Base-by-base conservation (phyloP, 441 rosid species). In the Metrosideros polymorpha region DNA sequence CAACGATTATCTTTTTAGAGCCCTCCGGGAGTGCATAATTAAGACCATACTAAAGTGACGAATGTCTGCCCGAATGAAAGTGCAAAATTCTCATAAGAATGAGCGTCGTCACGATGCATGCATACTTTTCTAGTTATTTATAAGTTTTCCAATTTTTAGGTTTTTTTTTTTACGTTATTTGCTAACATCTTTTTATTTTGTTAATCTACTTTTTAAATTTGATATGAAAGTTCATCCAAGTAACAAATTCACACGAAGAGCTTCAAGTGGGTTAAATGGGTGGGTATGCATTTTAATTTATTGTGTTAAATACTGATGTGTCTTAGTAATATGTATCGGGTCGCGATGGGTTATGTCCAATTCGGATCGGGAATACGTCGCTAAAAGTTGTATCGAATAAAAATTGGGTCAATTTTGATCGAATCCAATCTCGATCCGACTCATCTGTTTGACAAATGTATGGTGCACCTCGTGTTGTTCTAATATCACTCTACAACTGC, bases 261-360 rank as follows among this genome's bases (percentile, higher is more conserved):
- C 63, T 57, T n/a, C 6, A 57, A n/a, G 0, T 57, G 17, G 18
- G 4, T 0, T 57, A 57, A 13, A 13, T 57, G 8, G 63, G 18
- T 57, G 32, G 25, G 1, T 54, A 24, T 54, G 13, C 12, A 1
- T 45, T 45, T 45, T 45, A 12, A 45, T 45, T 45, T 45, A 45
- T 45, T 6, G 54, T 18, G 22, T 2, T 61, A 6, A 59, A 59
- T 29, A 59, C 30, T 0, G 2, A 59, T 59, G 18, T 29, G 19
- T 59, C 15, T 59, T 29, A 29, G 8, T 29, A 14, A 15, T 30
- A 17, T 4, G 12, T 2, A 30, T 63, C 30, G 24, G 10, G 39
- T 29, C 5, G 6, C 3, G 1, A 29, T 29, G 9, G 27, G 12
- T 53, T 53, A 22, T 12, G 56, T 53, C 56, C 27, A 9, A 4